Conservation (phyloP, 345 rosid species). For the Euphorbia lathyris region DNA sequence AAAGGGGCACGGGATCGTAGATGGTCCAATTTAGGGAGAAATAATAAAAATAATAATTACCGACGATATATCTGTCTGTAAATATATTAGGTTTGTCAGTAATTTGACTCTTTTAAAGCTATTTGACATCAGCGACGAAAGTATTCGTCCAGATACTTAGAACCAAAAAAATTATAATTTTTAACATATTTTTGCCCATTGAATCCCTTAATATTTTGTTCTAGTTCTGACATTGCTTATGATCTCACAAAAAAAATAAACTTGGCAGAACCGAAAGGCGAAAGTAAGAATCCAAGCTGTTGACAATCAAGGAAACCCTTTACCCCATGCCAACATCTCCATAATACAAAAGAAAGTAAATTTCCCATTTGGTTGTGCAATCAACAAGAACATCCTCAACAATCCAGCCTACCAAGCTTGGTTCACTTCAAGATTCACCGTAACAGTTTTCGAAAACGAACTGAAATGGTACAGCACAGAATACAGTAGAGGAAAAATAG, state of each 20-base stretch:
- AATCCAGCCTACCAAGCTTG: constrained; percentile 55
- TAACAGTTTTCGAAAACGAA: constrained; percentile 62
- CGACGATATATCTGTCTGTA: no score
- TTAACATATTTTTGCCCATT: no score
- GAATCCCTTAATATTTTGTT: background rate
- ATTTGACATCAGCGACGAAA: no score
- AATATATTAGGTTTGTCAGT: no score
- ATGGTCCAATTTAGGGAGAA: no score
- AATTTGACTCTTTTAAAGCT: no score
- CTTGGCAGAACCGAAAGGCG: constrained; percentile 39
- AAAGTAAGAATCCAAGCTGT: constrained; percentile 45
- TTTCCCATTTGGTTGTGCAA: constrained; percentile 66
- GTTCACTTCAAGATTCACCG: constrained; percentile 65
- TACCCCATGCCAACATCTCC: constrained; percentile 47
- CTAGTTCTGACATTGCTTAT: background rate
- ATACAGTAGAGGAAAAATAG: constrained; percentile 35
- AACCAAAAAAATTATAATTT: no score
- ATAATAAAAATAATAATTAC: no score
- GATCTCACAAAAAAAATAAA: background rate
- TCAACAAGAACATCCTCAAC: constrained; percentile 57
- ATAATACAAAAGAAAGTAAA: constrained; percentile 33
- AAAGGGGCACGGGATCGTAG: no score
- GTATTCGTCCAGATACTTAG: no score
- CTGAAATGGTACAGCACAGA: constrained; percentile 85
- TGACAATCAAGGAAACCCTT: constrained; percentile 41